Base-by-base conservation (phyloP, 2,329 filamentous ascomycete species). In the Colletotrichum lindemuthianum region DNA sequence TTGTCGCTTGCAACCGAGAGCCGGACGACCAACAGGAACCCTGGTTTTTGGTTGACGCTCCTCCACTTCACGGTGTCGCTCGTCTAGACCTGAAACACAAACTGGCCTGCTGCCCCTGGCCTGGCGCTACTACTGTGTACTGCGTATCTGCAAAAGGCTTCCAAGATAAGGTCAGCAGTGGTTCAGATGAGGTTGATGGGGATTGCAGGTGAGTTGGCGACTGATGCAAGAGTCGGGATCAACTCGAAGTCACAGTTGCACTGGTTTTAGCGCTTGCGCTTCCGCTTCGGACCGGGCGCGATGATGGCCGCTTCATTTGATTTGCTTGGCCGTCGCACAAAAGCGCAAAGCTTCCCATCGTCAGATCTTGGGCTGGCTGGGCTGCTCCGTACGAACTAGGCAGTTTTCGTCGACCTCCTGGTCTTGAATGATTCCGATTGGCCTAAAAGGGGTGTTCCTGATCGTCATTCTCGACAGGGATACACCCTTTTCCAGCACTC, bases 81-180 rank as follows among this genome's bases (percentile, higher is more conserved):
- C 61, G 51, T 61, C 57, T 44, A 51, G 47, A 65, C 61, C 61
- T 61, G 61, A 65, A 65, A 65, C 61, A 51, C 61, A 56, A 47
- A 43, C 57, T 24, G 8, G 50, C 57, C 41, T 55, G 8, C 24
- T 56, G 24, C 61, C 61, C 61, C 57, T 61, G 61, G 61, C 57
- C 57, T 61, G 61, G 61, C 57, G 61, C 57, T 56, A 65, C 45
- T 56, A 16, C 49, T 45, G 39, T 51, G 15, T 60, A n/a, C n/a
- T 45, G 24, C 24, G 24, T 4, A 4, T 24, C 24, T 24, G 24
- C 24, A 24, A 4, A 24, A 24, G 24, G 24, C 24, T 24, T 24
- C 24, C 24, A 24, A 52, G 60, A 55, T 33, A 51, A 55, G 41
- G 36, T 48, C 43, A 41, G 43, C 44, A 43, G 12, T 11, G 32